Percentiles rank a stretch among this genome's conserved stretches.
Evolutionary conservation across 768 basidiomycete genomes (phyloP).

Genomic region (Podaxis sp.): DNA sequence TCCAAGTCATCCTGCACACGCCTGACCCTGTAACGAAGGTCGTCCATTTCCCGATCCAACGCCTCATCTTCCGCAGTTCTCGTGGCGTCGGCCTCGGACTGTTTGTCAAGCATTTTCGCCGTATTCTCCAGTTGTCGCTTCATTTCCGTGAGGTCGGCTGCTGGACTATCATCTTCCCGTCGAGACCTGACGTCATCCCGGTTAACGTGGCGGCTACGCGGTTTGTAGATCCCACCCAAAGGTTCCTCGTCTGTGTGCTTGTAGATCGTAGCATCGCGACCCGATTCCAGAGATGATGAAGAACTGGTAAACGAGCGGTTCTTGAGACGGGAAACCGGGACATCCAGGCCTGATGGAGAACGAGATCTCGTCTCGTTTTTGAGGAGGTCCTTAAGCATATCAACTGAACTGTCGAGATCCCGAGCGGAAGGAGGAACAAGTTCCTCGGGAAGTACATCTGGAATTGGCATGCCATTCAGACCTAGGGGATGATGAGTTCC

Average conservation of each 20-base stretch:
- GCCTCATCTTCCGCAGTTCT: constrained; percentile 82
- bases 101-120: constrained; percentile 75
- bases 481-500: constrained; percentile 41
- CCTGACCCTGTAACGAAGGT: constrained; percentile 80
- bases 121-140: constrained; percentile 80
- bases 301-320: constrained; percentile 68
- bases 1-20: constrained; percentile 91
- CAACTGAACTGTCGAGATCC: constrained; percentile 86
- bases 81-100: constrained; percentile 57
- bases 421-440: constrained; percentile 89
- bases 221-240: constrained; percentile 67
- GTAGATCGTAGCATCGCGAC: constrained; percentile 89
- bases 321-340: constrained; percentile 60
- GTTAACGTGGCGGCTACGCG: constrained; percentile 81
- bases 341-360: constrained; percentile 51
- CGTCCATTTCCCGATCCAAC: constrained; percentile 87
- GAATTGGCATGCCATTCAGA: constrained; percentile 89
- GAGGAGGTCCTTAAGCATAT: constrained; percentile 84
- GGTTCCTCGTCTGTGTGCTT: constrained; percentile 70
- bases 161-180: constrained; percentile 59
- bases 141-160: constrained; percentile 80
- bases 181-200: constrained; percentile 76
- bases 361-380: constrained; percentile 81
- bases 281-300: constrained; percentile 50
- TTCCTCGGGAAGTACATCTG: constrained; percentile 83